Conservation (phyloP, 2,329 filamentous ascomycete genomes). For the Fusarium foetens region DNA sequence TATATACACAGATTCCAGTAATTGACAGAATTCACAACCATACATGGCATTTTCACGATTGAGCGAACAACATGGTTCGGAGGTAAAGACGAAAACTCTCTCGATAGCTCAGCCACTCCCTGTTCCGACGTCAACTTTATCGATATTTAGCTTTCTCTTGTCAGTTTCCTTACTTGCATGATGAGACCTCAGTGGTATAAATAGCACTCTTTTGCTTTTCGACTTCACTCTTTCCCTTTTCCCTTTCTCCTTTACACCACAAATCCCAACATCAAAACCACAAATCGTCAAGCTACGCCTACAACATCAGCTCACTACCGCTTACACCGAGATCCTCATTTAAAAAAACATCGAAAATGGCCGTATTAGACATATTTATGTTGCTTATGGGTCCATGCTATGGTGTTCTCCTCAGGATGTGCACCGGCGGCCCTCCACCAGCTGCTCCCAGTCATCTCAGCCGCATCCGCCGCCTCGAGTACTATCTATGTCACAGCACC, state of each 20-base stretch:
- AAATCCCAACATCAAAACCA: not conserved
- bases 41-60: no score
- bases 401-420: accelerated
- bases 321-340: not conserved
- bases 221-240: not conserved
- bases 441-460: not conserved
- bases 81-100: no score
- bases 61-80: no score
- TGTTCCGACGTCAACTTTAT: no score
- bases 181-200: not conserved
- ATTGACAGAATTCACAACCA: no score
- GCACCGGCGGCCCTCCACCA: not conserved
- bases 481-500: not conserved
- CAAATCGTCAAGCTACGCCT: not conserved
- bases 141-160: no score
- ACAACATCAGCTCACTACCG: not conserved
- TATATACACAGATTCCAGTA: no score
- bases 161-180: no score
- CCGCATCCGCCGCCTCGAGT: not conserved
- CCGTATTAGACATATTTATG: not conserved
- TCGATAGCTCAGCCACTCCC: no score
- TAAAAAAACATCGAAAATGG: not conserved
- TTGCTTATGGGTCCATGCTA: not conserved
- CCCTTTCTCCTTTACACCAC: accelerated
- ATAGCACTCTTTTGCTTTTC: not conserved